Evolutionary conservation across 768 basidiomycete species (phyloP), one percentile per base, ranked within the genome.

Genomic region (Scleroderma bovista): DNA sequence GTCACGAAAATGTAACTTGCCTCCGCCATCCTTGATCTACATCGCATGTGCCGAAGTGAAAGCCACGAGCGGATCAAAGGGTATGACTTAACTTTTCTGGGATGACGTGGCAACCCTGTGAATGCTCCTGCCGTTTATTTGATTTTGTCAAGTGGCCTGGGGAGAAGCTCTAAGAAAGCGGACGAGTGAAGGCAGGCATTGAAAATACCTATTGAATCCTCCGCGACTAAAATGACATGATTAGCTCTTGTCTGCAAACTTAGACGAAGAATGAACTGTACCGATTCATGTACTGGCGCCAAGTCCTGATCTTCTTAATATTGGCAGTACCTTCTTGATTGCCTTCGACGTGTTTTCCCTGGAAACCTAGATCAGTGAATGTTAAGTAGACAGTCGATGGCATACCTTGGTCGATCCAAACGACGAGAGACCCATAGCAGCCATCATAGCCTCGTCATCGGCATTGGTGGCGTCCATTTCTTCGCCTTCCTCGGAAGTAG

Each of bases 231-330:
- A 50, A 54, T 37, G 44, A 56, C 48, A 48, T 51, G 50, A 50
- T 55, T 23, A 58, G 24, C 54, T 39, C 47, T 19, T 10, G 24
- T 9, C 43, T 51, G 39, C 8, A 34, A 54, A 23, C n/a, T 45
- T 17, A 48, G 31, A 40, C 12, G 39, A 22, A 19, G 26, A n/a
- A n/a, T 24, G 12, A 53, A 29, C 52, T 76, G 43, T 58, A 84
- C 82, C 93, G 80, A 67, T 97, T 97, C 95, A 99, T 99, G 68
- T 99, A 99, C 69, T 98, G 95, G 56, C 93, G 77, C 94, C 93
- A 95, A 22, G 91, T 94, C 52, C 92, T 75, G 50, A 79, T 80
- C 71, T 91, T 93, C 76, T 88, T 93, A 57, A 86, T 68, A 47
- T 80, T 67, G 32, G 74, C 77, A 33, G 52, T 59, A 39, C 85